These are phyloP conservation scores for Moesziomyces sp. DNA, from an alignment of 1,284 basidiomycete species.

Conservation along the genomic window DNA sequence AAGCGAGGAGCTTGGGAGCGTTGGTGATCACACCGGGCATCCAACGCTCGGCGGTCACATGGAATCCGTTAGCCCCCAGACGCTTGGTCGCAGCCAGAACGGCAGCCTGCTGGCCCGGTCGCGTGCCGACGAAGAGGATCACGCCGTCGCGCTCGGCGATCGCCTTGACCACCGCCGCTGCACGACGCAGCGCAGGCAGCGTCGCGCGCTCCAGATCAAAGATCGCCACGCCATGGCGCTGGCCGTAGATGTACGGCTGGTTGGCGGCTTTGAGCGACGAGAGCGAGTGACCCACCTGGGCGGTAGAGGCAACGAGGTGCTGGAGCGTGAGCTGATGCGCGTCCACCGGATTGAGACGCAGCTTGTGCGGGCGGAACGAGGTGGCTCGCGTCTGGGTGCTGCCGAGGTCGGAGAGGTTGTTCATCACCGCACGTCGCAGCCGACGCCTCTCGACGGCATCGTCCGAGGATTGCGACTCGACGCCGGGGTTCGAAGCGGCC, in stretches of 20 bases:
- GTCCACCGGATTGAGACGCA: slow-evolving; percentile 75
- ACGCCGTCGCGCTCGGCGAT: slow-evolving; percentile 84
- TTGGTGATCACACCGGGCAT: slow-evolving; percentile 94
- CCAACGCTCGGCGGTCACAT: slow-evolving; percentile 85
- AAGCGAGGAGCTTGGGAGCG: slow-evolving; percentile 73
- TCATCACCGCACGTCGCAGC: slow-evolving; percentile 69
- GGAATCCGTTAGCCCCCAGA: slow-evolving; percentile 76
- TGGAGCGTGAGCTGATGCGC: slow-evolving; percentile 81
- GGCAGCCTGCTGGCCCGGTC: slow-evolving; percentile 79
- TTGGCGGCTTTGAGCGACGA: slow-evolving; percentile 86
- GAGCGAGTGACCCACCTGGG: slow-evolving; percentile 90
- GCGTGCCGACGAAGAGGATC: slow-evolving; percentile 89
- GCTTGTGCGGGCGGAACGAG: slow-evolving; percentile 79
- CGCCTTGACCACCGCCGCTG: slow-evolving; percentile 85
- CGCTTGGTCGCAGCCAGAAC: slow-evolving; percentile 84
- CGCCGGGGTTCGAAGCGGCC: neutral
- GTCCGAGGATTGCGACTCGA: slow-evolving; percentile 12
- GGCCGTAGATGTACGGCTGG: slow-evolving; percentile 92
- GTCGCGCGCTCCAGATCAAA: slow-evolving; percentile 93
- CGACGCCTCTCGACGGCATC: slow-evolving; percentile 40
- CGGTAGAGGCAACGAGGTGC: slow-evolving; percentile 88
- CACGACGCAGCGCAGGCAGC: slow-evolving; percentile 87
- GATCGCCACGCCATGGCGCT: slow-evolving; percentile 86
- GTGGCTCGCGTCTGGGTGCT: slow-evolving; percentile 80
- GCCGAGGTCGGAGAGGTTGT: slow-evolving; percentile 77